Conservation (phyloP, 192 early-diverging fungal species). For the Entomortierella lignicola region DNA sequence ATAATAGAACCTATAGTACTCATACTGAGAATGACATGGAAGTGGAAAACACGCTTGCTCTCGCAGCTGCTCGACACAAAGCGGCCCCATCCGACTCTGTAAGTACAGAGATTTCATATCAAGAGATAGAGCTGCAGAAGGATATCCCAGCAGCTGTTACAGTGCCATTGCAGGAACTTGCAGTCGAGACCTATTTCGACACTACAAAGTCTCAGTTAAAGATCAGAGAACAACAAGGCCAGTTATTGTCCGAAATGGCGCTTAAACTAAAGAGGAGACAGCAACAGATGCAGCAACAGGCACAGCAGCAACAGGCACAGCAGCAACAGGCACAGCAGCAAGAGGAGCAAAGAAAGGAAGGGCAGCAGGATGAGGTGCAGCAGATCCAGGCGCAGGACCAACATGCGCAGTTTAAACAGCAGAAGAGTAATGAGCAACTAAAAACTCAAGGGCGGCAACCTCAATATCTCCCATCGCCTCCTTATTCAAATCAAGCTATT, state of each 20-base stretch:
- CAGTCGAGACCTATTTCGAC: slow-evolving; percentile 44
- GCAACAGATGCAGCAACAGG: slow-evolving; percentile 5
- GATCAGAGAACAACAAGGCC: slow-evolving; percentile 24
- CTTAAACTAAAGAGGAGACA: slow-evolving; percentile 22
- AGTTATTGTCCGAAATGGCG: slow-evolving; percentile 28
- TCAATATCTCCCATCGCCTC: slow-evolving; percentile 1
- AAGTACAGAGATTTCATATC: slow-evolving; percentile 16
- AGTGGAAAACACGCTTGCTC: not conserved
- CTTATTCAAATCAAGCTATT: not conserved
- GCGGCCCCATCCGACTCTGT: slow-evolving; percentile 11
- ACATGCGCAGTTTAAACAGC: not conserved
- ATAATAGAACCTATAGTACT: not conserved
- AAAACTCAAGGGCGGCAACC: not conserved
- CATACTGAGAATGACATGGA: slow-evolving; percentile 8
- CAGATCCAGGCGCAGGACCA: not conserved
- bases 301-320: slow-evolving; percentile 8
- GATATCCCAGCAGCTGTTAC: not conserved
- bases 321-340: not conserved
- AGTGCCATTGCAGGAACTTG: slow-evolving; percentile 22
- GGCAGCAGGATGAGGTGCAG: no score
- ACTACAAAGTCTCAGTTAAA: slow-evolving; percentile 50
- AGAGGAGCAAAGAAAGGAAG: no score
- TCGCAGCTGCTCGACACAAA: slow-evolving; percentile 5
- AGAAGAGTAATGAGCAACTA: no score
- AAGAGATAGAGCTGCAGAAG: slow-evolving; percentile 9